phyloP scores from a whole-genome alignment of 23 red algal species.

The Agarophyton chilense region DNA sequence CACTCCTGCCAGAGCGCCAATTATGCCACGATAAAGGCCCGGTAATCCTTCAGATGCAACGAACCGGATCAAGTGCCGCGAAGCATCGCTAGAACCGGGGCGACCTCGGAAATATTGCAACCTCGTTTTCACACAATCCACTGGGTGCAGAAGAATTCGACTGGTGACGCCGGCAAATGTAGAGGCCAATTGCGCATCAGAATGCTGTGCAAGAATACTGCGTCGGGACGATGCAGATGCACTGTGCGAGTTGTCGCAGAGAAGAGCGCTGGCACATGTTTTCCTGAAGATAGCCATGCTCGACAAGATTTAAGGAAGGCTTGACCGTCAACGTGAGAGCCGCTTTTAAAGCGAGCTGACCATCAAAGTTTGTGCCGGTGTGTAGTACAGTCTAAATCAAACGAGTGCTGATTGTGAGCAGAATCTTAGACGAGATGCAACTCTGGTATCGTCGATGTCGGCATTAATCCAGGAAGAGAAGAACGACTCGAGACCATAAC shows the following conservation, averaged over 20 bases:
- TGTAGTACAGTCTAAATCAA: too few relatives aligned
- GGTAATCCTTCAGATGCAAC: slow-evolving; percentile 58
- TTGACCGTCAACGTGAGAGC: too few relatives aligned
- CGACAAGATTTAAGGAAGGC: too few relatives aligned
- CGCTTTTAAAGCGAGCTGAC: too few relatives aligned
- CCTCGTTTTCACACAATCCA: slow-evolving; percentile 89
- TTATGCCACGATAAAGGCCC: slow-evolving; percentile 75
- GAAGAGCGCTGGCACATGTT: too few relatives aligned
- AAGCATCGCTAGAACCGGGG: slow-evolving; percentile 28
- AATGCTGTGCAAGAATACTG: background rate
- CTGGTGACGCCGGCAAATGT: slow-evolving; percentile 54
- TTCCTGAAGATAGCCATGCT: background rate
- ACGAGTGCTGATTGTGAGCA: too few relatives aligned
- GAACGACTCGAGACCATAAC: too few relatives aligned
- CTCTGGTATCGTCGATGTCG: too few relatives aligned
- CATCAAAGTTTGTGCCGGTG: too few relatives aligned
- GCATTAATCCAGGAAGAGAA: too few relatives aligned
- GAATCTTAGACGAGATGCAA: too few relatives aligned
- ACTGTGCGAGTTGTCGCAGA: background rate
- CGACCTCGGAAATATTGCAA: slow-evolving; percentile 69
- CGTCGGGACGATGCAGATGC: background rate
- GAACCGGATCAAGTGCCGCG: slow-evolving; percentile 38
- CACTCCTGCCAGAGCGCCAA: slow-evolving; percentile 60
- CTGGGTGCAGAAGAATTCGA: slow-evolving; percentile 81
- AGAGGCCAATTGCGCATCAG: slow-evolving; percentile 62